Evolutionary conservation across 2,329 filamentous ascomycete species (phyloP).

Genomic region (Daldinia sp.): DNA sequence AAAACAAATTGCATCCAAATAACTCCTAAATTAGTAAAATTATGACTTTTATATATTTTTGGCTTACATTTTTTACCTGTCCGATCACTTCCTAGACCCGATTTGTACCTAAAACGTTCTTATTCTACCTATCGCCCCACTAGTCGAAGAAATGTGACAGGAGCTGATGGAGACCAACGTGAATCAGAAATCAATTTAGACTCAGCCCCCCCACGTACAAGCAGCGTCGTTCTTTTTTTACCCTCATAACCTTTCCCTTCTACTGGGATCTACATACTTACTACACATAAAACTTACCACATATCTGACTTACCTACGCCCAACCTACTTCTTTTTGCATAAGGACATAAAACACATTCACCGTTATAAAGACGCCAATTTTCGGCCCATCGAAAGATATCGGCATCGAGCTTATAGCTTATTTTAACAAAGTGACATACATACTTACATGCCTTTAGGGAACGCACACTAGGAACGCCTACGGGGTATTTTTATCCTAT

Average conservation of each 20-base stretch:
- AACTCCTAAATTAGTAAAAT: too few species aligned
- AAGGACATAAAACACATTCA: too few species aligned
- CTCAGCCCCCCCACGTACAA: conserved; percentile 33
- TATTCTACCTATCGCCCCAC: conserved; percentile 7
- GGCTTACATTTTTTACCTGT: too few species aligned
- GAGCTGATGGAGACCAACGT: conserved; percentile 29
- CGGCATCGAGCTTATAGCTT: background rate
- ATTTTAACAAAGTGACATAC: too few species aligned
- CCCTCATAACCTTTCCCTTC: conserved; percentile 20
- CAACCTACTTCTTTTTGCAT: conserved; percentile 8
- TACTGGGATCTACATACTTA: background rate
- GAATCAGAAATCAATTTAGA: conserved; percentile 31
- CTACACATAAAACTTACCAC: too few species aligned
- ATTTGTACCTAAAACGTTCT: conserved; percentile 3
- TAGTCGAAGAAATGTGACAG: conserved; percentile 28
- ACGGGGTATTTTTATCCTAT: background rate
- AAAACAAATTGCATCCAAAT: too few species aligned
- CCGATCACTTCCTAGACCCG: too few species aligned
- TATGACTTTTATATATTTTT: too few species aligned
- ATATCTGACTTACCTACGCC: conserved; percentile 8
- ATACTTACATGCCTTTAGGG: too few species aligned
- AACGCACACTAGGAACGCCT: too few species aligned
- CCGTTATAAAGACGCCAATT: background rate
- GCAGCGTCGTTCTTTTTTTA: conserved; percentile 19
- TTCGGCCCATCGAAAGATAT: background rate